Percentiles rank a stretch among this genome's conserved stretches.
Conservation (phyloP, 2,329 filamentous ascomycete species). For the Helicocarpus griseus region DNA sequence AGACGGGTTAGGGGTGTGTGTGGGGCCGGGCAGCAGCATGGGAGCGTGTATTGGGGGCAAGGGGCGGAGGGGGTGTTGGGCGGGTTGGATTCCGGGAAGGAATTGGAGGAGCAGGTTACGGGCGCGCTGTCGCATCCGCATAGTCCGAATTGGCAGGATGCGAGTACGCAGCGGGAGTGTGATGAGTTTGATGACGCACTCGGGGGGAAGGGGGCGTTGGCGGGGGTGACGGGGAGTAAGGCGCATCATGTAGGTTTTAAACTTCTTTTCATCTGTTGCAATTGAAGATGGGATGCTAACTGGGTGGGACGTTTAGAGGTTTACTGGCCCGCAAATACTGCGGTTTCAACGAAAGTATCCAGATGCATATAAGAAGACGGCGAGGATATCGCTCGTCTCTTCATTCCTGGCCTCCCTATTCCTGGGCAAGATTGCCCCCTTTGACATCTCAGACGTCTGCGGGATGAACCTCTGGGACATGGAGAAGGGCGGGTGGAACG, state of each 20-base stretch:
- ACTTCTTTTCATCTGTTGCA: background rate
- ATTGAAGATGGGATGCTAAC: background rate
- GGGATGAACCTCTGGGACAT: conserved; percentile 98
- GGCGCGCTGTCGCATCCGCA: conserved; percentile 71
- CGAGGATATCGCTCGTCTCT: conserved; percentile 84
- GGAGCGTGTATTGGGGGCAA: conserved; percentile 84
- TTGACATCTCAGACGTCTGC: conserved; percentile 90
- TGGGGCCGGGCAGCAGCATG: conserved; percentile 93
- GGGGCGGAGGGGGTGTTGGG: conserved; percentile 57
- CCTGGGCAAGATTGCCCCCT: conserved; percentile 72
- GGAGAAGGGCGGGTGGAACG: conserved; percentile 59
- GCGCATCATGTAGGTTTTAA: conserved; percentile 71
- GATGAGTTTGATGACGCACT: conserved; percentile 72
- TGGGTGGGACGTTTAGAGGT: conserved; percentile 52
- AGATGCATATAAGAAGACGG: conserved; percentile 67
- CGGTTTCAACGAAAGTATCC: conserved; percentile 73
- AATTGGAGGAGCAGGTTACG: conserved; percentile 62
- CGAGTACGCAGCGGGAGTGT: conserved; percentile 85
- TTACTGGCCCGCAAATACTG: conserved; percentile 95
- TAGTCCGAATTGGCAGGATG: conserved; percentile 96
- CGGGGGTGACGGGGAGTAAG: conserved; percentile 75
- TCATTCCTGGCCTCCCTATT: conserved; percentile 91
- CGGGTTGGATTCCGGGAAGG: conserved; percentile 49
- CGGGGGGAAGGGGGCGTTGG: conserved; percentile 58
- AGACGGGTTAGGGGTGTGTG: conserved; percentile 68